phyloP scores from a whole-genome alignment of 345 rosid species.

The Eucalyptus virginea region DNA sequence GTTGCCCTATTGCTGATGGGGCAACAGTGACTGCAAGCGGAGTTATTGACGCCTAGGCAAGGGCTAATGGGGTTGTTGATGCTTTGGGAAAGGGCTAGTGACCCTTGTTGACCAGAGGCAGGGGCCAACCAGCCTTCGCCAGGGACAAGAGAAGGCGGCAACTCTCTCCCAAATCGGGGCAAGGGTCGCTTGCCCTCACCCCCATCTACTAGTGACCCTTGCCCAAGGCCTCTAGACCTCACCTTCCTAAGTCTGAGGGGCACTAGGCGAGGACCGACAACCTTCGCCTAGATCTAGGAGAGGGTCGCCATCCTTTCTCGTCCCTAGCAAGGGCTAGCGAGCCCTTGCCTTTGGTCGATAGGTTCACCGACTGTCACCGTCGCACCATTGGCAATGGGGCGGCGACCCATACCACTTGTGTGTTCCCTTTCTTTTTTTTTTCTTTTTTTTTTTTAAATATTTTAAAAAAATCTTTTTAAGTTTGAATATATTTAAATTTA shows the following conservation, averaged over 20 bases:
- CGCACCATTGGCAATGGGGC: accelerated
- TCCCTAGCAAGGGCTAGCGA: no score
- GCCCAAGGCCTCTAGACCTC: no score
- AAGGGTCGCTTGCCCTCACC: accelerated
- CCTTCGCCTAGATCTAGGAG: accelerated
- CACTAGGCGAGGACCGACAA: accelerated
- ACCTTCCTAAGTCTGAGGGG: accelerated
- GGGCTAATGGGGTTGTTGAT: no score
- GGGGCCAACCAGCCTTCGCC: accelerated
- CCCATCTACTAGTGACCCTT: accelerated
- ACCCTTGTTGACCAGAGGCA: accelerated
- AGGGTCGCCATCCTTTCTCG: accelerated
- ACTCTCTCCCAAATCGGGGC: accelerated
- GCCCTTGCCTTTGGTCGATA: no score
- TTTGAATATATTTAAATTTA: no score
- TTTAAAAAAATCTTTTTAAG: no score
- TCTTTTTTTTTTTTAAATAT: no score
- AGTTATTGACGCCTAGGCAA: accelerated
- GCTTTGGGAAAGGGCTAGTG: no score
- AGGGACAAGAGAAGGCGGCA: accelerated
- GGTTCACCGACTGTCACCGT: accelerated
- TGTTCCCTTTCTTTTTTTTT: no score
- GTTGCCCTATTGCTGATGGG: accelerated
- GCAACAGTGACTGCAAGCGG: accelerated
- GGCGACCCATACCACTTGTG: accelerated